Evolutionary conservation across 2,329 filamentous ascomycete genomes (phyloP).

Genomic region (Lecanosticta acicola): DNA sequence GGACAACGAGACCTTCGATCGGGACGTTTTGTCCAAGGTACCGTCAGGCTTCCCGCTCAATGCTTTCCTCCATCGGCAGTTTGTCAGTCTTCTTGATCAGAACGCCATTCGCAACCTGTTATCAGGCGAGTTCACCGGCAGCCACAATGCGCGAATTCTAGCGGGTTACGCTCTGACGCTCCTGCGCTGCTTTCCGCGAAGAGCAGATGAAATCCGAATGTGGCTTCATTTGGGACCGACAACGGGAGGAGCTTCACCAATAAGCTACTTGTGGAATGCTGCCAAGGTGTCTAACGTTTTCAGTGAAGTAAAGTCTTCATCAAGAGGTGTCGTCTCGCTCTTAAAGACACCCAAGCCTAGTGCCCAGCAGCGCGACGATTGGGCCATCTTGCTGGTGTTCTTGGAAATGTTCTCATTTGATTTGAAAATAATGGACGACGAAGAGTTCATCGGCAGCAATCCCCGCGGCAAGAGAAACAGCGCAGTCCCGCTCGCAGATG

Average conservation of each 20-base stretch:
- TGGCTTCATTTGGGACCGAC: constrained; percentile 70
- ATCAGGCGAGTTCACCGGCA: constrained; percentile 28
- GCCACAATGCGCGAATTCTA: constrained; percentile 61
- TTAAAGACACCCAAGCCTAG: constrained; percentile 37
- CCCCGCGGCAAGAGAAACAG: constrained; percentile 46
- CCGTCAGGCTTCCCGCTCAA: constrained; percentile 30
- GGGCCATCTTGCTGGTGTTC: constrained; percentile 84
- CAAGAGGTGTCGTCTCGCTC: constrained; percentile 54
- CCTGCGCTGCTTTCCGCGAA: constrained; percentile 73
- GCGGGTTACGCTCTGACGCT: constrained; percentile 84
- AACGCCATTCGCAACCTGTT: constrained; percentile 57
- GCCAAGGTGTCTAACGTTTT: constrained; percentile 55
- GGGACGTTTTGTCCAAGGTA: constrained; percentile 42
- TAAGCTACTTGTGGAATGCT: constrained; percentile 80
- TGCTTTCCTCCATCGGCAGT: constrained; percentile 56
- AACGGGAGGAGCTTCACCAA: constrained; percentile 51
- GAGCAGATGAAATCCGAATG: constrained; percentile 87
- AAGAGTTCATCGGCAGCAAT: constrained; percentile 63
- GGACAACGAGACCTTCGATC: constrained; percentile 31
- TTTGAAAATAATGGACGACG: constrained; percentile 87
- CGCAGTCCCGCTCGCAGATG: constrained; percentile 63
- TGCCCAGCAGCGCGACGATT: constrained; percentile 56
- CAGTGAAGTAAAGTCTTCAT: constrained; percentile 50
- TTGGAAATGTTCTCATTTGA: constrained; percentile 92
- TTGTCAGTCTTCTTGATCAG: constrained; percentile 68